phyloP scores from a whole-genome alignment of 2,329 filamentous ascomycete genomes.

The Zopfia rhizophila region DNA sequence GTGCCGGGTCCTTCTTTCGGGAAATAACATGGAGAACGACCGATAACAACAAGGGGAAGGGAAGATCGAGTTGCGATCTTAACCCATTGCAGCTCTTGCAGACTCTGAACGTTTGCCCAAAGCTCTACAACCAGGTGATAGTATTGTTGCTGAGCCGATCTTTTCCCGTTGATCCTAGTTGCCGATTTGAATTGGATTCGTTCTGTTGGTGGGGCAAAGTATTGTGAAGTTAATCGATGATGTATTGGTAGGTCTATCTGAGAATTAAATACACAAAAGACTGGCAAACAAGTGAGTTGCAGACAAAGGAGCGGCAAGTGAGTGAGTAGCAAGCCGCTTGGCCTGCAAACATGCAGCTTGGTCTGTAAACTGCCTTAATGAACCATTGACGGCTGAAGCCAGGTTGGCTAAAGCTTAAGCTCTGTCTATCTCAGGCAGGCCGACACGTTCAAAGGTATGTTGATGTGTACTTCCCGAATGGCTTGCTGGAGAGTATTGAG shows the following conservation, averaged over 20 bases:
- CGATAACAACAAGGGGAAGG: constrained; percentile 52
- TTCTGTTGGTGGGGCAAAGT: too few species aligned
- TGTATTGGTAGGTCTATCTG: too few species aligned
- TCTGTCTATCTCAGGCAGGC: too few species aligned
- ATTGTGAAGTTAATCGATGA: too few species aligned
- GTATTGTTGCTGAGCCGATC: constrained; percentile 89
- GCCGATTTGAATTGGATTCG: constrained; percentile 95
- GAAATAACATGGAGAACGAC: constrained; percentile 56
- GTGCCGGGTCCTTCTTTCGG: constrained; percentile 59
- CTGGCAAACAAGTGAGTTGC: too few species aligned
- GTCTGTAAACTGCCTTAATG: too few species aligned
- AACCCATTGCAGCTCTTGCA: constrained; percentile 45
- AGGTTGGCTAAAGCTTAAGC: too few species aligned
- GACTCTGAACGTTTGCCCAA: constrained; percentile 49
- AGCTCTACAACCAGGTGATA: constrained; percentile 87
- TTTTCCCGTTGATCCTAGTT: constrained; percentile 92
- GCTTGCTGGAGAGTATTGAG: constrained; percentile 47
- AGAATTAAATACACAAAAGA: too few species aligned
- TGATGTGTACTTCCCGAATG: constrained; percentile 52
- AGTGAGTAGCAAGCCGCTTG: too few species aligned
- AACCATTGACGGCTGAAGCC: too few species aligned
- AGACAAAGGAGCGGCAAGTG: too few species aligned
- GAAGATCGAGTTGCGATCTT: constrained; percentile 49
- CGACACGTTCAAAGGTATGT: constrained; percentile 83
- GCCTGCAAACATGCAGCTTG: too few species aligned